Base-by-base conservation (phyloP, 495 filamentous ascomycete species). In the Aspergillus carlsbadensis region DNA sequence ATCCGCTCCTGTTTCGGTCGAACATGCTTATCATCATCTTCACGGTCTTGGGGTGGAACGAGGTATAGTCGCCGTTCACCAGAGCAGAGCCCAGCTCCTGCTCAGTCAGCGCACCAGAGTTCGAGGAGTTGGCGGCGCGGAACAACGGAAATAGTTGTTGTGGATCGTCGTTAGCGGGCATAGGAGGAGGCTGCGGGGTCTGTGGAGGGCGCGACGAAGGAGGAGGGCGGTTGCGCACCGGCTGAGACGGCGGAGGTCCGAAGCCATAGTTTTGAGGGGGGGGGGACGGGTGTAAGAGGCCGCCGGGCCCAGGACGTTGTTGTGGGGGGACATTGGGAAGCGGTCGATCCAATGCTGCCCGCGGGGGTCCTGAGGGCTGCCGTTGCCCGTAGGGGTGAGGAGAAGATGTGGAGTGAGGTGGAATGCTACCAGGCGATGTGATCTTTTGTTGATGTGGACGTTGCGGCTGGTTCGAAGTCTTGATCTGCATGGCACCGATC, bases 1-100 rank as follows among this genome's bases (percentile, higher is more conserved):
- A 89, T 43, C 93, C 92, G 52, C 82, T 88, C 54, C 89, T 87
- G 75, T 96, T 88, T 6, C 74, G 69, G 75, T 98, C 94, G 73
- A 98, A 98, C 94, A 98, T 98, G 66, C 81, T 85, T 58, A 98
- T 96, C 94, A 98, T 98, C 91, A 96, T 95, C 57, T 87, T 87
- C 54, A 98, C 91, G 3, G 94, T 98, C 61, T 96, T 89, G n/a
- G 87, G 84, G 73, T 98, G 95, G 70, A 98, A 98, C 5, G 88
- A 82, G 5, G 90, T 88, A 80, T 86, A 98, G 76, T 98, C 94
- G 40, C 91, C 93, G 70, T 98, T 98, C 37, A 98, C 95, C 8
- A 98, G 85, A 10, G 94, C 94, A 0, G 89, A 87, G 10, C 89
- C 85, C 15, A 98, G 89, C 71, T 98, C 94, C 58, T 79, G 75